Conservation (phyloP, 148 eudicot species). For the Fagopyrum tataricum region DNA sequence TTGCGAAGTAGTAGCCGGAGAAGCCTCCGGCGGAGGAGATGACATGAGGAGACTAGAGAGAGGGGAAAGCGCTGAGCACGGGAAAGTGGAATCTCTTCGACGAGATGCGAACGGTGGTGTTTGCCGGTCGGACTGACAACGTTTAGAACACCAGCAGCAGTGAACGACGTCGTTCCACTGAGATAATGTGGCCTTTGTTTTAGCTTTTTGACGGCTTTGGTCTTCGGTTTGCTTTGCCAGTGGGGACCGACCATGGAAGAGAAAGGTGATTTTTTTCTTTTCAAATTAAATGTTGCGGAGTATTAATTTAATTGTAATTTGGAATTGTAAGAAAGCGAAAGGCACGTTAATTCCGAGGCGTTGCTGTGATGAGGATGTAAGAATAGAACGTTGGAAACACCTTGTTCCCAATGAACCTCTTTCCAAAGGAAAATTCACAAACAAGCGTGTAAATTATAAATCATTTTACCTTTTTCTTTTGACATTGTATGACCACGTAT, state of each 20-base stretch:
- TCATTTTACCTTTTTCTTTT: too few relatives aligned
- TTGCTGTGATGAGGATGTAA: not conserved
- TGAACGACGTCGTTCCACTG: not conserved
- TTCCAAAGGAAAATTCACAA: too few relatives aligned
- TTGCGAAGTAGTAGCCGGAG: conserved; percentile 4
- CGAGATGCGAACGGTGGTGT: conserved; percentile 5
- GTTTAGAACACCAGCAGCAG: not conserved
- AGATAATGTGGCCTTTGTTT: not conserved
- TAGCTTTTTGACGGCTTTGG: conserved; percentile 12
- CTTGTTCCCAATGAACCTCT: not conserved
- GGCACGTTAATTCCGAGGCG: conserved; percentile 1
- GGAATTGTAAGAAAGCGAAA: conserved; percentile 11
- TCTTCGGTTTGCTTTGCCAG: conserved; percentile 9
- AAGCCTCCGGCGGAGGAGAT: conserved; percentile 13
- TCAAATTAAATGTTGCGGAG: not conserved
- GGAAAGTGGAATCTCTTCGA: not conserved
- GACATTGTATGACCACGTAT: too few relatives aligned
- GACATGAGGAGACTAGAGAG: not conserved
- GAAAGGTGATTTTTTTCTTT: not conserved
- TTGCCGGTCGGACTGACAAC: not conserved
- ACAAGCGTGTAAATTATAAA: too few relatives aligned
- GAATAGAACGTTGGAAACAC: not conserved
- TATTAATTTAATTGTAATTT: not conserved
- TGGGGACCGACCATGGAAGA: not conserved
- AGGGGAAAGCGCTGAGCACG: conserved; percentile 3